Conservation (phyloP, 2,329 filamentous ascomycete species). For the Aspergillus tamarii region DNA sequence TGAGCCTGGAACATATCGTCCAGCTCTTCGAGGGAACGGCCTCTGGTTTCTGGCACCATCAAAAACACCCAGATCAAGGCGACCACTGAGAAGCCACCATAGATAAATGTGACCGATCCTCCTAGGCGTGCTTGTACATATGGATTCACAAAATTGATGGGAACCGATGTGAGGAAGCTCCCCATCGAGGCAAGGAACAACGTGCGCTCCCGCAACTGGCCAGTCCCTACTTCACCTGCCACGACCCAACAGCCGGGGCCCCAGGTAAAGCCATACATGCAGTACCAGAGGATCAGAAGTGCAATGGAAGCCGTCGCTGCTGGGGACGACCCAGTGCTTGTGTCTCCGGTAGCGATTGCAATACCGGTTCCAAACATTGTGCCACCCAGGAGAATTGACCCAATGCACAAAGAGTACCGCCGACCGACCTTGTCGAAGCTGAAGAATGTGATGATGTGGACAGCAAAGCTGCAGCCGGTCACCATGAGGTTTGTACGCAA, state of each 20-base stretch:
- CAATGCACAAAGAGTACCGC: constrained; percentile 10
- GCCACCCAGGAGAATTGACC: neutral
- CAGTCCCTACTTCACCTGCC: neutral
- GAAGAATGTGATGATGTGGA: constrained; percentile 16
- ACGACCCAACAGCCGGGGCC: neutral
- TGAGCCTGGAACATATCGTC: neutral
- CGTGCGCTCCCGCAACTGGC: neutral
- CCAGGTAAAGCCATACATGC: neutral
- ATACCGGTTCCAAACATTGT: neutral
- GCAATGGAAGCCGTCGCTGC: neutral
- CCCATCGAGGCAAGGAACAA: neutral
- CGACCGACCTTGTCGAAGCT: constrained; percentile 15
- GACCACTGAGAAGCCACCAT: neutral
- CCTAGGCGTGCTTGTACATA: neutral
- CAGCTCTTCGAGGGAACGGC: neutral
- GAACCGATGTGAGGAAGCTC: neutral
- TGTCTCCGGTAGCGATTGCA: neutral
- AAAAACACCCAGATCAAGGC: neutral
- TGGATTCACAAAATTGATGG: neutral
- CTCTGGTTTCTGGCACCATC: neutral
- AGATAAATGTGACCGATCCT: neutral
- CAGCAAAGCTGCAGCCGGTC: constrained; percentile 11
- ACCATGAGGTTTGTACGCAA: constrained; percentile 12
- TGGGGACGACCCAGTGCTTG: neutral
- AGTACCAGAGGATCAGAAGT: neutral